Evolutionary conservation across 331 rosid genomes (phyloP), one percentile per base, ranked within the genome.

Genomic region (Cucumis variabilis): DNA sequence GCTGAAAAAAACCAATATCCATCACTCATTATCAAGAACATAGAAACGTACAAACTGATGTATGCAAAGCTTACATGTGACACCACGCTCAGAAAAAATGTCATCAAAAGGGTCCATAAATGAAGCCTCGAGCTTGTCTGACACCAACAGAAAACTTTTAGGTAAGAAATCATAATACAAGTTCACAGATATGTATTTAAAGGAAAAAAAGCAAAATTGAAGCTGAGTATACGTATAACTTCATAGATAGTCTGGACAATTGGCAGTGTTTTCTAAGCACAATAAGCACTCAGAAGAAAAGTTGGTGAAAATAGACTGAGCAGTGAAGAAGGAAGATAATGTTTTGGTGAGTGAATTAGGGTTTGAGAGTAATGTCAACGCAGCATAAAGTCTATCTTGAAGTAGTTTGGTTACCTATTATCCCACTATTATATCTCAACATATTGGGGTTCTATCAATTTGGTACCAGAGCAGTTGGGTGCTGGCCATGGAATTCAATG

Each of bases 61-160:
- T 15, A 75, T 17, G 27, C 10, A 74, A 82, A 75, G 50, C 90
- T 72, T 83, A 90, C 94, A 73, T 68, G 91, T 75, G 89, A 89
- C 66, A 62, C 74, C 88, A 86, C 86, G 55, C 60, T 90, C 92
- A 85, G 90, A 58, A 87, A 90, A 84, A 88, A 90, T 37, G 66
- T 89, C 95, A 90, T 83, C 94, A 67, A 93, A 91, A 69, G 82
- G 90, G 83, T 90, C 92, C 87, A 87, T 60, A 75, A 46, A 50
- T 44, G 80, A 76, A 62, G 68, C 44, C 55, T 24, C 50, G 62
- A 73, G 60, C 75, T 74, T 63, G 24, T 19, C 33, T 17, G 17
- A 6, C 41, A 30, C 21, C 88, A 86, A 60, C 70, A 58, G 11
- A 25, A 74, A 74, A 60, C 84, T 60, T 37, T 53, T 58, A 62